phyloP scores from a whole-genome alignment of 148 eudicot species.

The Rhododendron molle region DNA sequence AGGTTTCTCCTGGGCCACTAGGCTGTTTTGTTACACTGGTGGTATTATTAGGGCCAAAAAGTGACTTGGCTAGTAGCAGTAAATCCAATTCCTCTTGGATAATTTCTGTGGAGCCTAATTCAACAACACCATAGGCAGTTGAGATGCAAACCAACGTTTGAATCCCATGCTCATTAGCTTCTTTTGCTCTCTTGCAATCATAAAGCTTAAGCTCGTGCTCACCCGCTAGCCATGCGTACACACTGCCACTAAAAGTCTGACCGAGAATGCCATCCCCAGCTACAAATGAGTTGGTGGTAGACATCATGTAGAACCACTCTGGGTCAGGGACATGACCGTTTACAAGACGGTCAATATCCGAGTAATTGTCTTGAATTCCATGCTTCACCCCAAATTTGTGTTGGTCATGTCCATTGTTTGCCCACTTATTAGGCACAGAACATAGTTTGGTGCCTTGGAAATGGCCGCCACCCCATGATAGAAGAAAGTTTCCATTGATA shows the following conservation, averaged over 20 bases:
- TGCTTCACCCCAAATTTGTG: not conserved
- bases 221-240: conserved; percentile 20
- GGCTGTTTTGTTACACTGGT: not conserved
- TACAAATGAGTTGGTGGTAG: conserved; percentile 8
- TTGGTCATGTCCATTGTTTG: not conserved
- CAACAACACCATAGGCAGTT: conserved; percentile 25
- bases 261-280: conserved; percentile 19
- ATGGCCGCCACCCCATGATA: conserved; percentile 29
- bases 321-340: conserved; percentile 9
- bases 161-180: conserved; percentile 27
- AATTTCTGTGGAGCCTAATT: conserved; percentile 25
- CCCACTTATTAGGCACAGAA: not conserved
- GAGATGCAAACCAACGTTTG: conserved; percentile 29
- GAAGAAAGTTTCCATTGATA: not conserved
- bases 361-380: not conserved
- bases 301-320: conserved; percentile 23
- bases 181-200: conserved; percentile 22
- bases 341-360: not conserved
- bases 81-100: conserved; percentile 21
- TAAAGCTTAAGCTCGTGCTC: conserved; percentile 9
- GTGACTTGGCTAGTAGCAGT: conserved; percentile 9
- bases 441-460: conserved; percentile 16
- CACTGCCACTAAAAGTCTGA: not conserved
- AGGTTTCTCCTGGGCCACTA: not conserved
- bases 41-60: not conserved